Percentiles rank a stretch among this genome's conserved stretches.
phyloP scores from a whole-genome alignment of 2,329 filamentous ascomycete species.

The Diaporthe vaccinii region DNA sequence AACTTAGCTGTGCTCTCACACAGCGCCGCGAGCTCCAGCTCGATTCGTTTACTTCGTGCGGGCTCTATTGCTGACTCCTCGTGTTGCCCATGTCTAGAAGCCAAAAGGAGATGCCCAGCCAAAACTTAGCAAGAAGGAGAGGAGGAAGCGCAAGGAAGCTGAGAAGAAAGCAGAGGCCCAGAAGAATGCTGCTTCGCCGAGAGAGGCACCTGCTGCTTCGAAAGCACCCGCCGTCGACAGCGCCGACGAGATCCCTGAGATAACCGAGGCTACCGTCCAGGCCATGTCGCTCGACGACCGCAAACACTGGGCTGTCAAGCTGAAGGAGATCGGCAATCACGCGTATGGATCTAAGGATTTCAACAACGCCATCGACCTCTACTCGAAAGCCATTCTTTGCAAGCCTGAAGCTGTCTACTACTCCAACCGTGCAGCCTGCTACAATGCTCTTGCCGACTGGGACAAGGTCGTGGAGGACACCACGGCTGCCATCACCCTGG shows the following conservation, averaged over 20 bases:
- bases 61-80: conserved; percentile 3
- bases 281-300: conserved; percentile 74
- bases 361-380: conserved; percentile 92
- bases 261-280: conserved; percentile 69
- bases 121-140: conserved; percentile 91
- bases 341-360: conserved; percentile 96
- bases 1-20: background rate
- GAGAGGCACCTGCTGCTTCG: conserved; percentile 49
- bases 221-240: conserved; percentile 67
- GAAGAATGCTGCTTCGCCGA: conserved; percentile 52
- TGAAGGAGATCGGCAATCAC: conserved; percentile 97
- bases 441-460: conserved; percentile 93
- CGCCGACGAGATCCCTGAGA: conserved; percentile 78
- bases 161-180: conserved; percentile 68
- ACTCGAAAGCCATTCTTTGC: conserved; percentile 96
- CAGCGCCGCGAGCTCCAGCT: background rate
- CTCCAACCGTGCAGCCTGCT: conserved; percentile 98
- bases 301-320: conserved; percentile 87
- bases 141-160: conserved; percentile 87
- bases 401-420: conserved; percentile 98
- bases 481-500: conserved; percentile 91
- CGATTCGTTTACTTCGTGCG: no score
- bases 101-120: conserved; percentile 66
- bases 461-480: conserved; percentile 98
- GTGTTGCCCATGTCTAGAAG: conserved; percentile 13